These are phyloP conservation scores for Hymenoscyphus linearis DNA, from an alignment of 2,329 filamentous ascomycete species.

Conservation along the genomic window DNA sequence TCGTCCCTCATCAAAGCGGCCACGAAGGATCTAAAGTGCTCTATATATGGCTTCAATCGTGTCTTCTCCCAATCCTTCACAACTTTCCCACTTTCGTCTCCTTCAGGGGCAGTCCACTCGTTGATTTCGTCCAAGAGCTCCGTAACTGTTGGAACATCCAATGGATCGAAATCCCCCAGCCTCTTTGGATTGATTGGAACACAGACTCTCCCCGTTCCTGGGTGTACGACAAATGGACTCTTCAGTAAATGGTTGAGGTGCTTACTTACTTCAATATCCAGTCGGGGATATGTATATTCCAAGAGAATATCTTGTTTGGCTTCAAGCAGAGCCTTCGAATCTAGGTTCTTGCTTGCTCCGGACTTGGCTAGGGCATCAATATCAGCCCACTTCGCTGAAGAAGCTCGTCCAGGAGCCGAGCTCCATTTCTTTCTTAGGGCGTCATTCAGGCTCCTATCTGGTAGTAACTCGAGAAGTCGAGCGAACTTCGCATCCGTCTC, in stretches of 20 bases:
- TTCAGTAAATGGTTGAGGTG: constrained; percentile 98
- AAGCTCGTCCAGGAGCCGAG: constrained; percentile 70
- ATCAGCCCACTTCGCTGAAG: constrained; percentile 84
- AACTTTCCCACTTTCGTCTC: constrained; percentile 41
- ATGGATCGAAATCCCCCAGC: constrained; percentile 80
- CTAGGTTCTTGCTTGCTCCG: constrained; percentile 66
- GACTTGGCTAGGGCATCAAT: constrained; percentile 82
- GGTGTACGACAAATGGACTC: constrained; percentile 92
- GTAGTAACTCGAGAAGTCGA: constrained; percentile 76
- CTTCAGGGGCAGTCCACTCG: constrained; percentile 55
- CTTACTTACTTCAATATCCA: constrained; percentile 96
- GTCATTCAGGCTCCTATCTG: constrained; percentile 71
- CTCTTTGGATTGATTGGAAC: constrained; percentile 79
- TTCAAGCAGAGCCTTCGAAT: constrained; percentile 68
- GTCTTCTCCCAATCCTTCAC: constrained; percentile 95
- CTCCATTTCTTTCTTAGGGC: constrained; percentile 88
- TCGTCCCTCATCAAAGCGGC: constrained; percentile 73
- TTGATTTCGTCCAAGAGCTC: constrained; percentile 82
- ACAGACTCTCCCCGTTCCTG: constrained; percentile 88
- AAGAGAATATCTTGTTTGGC: constrained; percentile 94
- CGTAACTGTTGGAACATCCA: constrained; percentile 84
- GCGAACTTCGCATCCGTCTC: constrained; percentile 62
- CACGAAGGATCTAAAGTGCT: constrained; percentile 82
- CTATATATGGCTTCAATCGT: constrained; percentile 84
- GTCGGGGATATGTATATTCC: constrained; percentile 94